Evolutionary conservation across 1,284 basidiomycete species (phyloP).

Genomic region (Cutaneotrichosporon cavernicola): DNA sequence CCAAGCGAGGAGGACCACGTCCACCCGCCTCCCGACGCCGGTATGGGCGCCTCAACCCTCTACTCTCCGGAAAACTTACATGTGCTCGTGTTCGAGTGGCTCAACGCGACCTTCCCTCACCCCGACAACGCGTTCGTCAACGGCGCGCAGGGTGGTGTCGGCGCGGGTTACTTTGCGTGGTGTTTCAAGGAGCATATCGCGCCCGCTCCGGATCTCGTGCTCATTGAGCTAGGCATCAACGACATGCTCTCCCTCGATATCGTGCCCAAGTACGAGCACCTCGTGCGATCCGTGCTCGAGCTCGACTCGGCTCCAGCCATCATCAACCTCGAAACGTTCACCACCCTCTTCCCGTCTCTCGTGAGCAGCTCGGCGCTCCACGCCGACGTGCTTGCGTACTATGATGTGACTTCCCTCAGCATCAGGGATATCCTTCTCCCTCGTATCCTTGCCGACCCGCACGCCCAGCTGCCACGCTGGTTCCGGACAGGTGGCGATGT

Average conservation of each 20-base stretch:
- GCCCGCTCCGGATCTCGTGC: slow-evolving; percentile 41
- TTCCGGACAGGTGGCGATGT: slow-evolving; percentile 46
- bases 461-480: slow-evolving; percentile 44
- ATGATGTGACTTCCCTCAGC: slow-evolving; percentile 48
- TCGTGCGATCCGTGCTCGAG: slow-evolving; percentile 44
- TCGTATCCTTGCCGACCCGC: slow-evolving; percentile 41
- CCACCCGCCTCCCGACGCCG: slow-evolving; percentile 4
- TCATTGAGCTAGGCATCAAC: slow-evolving; percentile 51
- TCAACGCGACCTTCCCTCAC: slow-evolving; percentile 46
- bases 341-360: slow-evolving; percentile 46
- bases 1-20: slow-evolving; percentile 13
- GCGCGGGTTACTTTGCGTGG: slow-evolving; percentile 48
- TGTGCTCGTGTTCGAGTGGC: slow-evolving; percentile 46
- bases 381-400: slow-evolving; percentile 47
- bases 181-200: slow-evolving; percentile 52
- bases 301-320: slow-evolving; percentile 43
- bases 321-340: slow-evolving; percentile 52
- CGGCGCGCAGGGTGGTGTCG: slow-evolving; percentile 51
- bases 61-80: slow-evolving; percentile 51
- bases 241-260: slow-evolving; percentile 41
- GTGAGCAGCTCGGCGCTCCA: slow-evolving; percentile 46
- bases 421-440: slow-evolving; percentile 48
- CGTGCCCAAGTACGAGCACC: slow-evolving; percentile 43
- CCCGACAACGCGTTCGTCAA: slow-evolving; percentile 42
- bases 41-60: slow-evolving; percentile 39